These are phyloP conservation scores for Fusarium tjaetaba DNA, from an alignment of 2,329 filamentous ascomycete genomes.

Conservation along the genomic window DNA sequence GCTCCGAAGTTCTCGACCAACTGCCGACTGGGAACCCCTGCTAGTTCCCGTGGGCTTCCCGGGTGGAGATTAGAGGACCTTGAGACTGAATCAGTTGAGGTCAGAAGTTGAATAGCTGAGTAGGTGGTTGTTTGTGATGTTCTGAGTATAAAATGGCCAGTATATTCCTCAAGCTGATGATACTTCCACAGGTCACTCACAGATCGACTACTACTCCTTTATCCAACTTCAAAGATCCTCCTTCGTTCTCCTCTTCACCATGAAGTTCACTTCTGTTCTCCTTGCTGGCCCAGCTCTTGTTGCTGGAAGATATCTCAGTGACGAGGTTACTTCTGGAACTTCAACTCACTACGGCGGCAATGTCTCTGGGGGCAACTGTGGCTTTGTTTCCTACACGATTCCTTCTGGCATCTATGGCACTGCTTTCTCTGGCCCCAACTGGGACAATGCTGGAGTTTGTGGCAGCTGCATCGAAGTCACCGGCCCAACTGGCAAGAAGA, in stretches of 20 bases:
- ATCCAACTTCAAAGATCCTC: not conserved
- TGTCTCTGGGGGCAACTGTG: constrained; percentile 68
- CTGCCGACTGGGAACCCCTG: constrained; percentile 1
- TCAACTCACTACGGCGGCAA: constrained; percentile 66
- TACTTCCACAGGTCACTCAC: not conserved
- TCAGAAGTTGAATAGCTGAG: not conserved
- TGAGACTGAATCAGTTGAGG: not conserved
- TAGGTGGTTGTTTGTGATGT: not conserved
- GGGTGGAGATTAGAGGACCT: constrained; percentile 12
- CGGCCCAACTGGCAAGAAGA: constrained; percentile 60
- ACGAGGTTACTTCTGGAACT: constrained; percentile 22
- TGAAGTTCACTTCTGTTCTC: constrained; percentile 38
- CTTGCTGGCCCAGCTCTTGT: constrained; percentile 36
- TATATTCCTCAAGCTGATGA: not conserved
- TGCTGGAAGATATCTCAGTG: constrained; percentile 24
- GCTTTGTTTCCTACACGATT: constrained; percentile 69
- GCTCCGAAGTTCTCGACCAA: not conserved
- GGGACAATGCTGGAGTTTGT: constrained; percentile 66
- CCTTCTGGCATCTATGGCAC: constrained; percentile 69
- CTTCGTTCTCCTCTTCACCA: not conserved
- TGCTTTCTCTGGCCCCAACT: constrained; percentile 67
- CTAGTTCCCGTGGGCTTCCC: constrained; percentile 20
- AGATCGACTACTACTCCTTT: not conserved
- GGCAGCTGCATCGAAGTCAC: constrained; percentile 70
- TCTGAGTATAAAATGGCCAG: constrained; percentile 1